phyloP scores from a whole-genome alignment of 441 rosid species.

The Brassica balearica region DNA sequence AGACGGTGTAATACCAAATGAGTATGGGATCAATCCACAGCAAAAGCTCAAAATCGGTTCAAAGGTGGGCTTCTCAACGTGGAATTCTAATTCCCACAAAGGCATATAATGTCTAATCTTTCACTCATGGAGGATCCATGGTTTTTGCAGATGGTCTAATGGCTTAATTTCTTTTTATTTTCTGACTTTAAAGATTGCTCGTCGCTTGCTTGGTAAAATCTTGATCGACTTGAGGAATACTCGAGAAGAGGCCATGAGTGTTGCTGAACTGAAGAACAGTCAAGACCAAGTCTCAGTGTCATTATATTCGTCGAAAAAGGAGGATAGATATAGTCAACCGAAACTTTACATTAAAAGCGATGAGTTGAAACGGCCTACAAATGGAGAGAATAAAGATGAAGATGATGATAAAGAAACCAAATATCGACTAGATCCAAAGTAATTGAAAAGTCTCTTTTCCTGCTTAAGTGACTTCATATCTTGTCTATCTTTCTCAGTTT shows the following conservation, averaged over 20 bases:
- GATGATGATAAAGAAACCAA: conserved; percentile 93
- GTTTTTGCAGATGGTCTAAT: conserved; percentile 9
- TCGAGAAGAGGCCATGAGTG: conserved; percentile 88
- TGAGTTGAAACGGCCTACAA: conserved; percentile 61
- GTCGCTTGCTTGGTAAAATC: conserved; percentile 94
- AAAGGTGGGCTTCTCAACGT: conserved; percentile 58
- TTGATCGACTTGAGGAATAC: conserved; percentile 95
- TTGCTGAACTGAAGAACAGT: conserved; percentile 81
- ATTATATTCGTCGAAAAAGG: conserved; percentile 53
- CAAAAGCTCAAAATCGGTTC: conserved; percentile 97
- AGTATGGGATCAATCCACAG: conserved; percentile 94
- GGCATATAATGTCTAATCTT: background rate
- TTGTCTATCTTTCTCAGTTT: too few relatives aligned
- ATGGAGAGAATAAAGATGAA: conserved; percentile 85
- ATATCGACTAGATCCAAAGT: conserved; percentile 97
- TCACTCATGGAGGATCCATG: conserved; percentile 6
- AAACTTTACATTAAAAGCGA: conserved; percentile 60
- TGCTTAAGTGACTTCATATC: background rate
- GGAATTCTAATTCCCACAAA: background rate
- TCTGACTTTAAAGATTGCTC: conserved; percentile 59
- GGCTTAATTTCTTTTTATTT: background rate
- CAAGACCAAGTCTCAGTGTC: conserved; percentile 65
- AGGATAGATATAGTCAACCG: conserved; percentile 56
- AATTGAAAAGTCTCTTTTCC: conserved; percentile 14
- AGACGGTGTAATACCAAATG: conserved; percentile 98